Conservation (phyloP, 345 rosid genomes). For the Erucastrum elatum region DNA sequence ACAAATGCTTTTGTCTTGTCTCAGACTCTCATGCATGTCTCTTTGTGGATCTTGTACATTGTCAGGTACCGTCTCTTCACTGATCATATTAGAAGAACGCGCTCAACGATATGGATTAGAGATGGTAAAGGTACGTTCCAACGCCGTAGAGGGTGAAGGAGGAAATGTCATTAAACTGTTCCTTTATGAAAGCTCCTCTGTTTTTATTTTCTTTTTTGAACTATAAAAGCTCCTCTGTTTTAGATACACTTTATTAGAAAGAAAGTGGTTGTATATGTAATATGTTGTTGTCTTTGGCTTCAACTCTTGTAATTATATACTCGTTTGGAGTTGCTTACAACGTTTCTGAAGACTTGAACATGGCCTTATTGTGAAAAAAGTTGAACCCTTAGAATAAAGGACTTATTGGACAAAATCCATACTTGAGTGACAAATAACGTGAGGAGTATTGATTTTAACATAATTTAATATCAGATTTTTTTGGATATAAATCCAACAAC, state of each 20-base stretch:
- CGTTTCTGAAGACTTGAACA: neutral
- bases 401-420: no score
- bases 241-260: slow-evolving; percentile 13
- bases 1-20: neutral
- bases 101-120: slow-evolving; percentile 72
- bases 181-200: slow-evolving; percentile 7
- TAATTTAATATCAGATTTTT: no score
- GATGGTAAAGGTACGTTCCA: slow-evolving; percentile 52
- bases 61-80: slow-evolving; percentile 70
- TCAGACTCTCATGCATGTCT: slow-evolving; percentile 7
- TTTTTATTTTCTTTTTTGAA: neutral
- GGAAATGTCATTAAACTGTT: slow-evolving; percentile 13
- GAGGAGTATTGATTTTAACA: no score
- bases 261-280: slow-evolving; percentile 29
- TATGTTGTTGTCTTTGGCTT: slow-evolving; percentile 19
- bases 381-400: no score
- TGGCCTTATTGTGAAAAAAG: neutral
- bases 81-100: slow-evolving; percentile 68
- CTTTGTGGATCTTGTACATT: slow-evolving; percentile 2
- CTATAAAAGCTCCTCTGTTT: slow-evolving; percentile 13
- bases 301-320: slow-evolving; percentile 8
- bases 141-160: slow-evolving; percentile 25
- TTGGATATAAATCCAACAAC: no score
- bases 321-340: neutral
- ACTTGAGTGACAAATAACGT: no score